phyloP scores from a whole-genome alignment of 2,329 filamentous ascomycete genomes.

The Seiridium unicorne region DNA sequence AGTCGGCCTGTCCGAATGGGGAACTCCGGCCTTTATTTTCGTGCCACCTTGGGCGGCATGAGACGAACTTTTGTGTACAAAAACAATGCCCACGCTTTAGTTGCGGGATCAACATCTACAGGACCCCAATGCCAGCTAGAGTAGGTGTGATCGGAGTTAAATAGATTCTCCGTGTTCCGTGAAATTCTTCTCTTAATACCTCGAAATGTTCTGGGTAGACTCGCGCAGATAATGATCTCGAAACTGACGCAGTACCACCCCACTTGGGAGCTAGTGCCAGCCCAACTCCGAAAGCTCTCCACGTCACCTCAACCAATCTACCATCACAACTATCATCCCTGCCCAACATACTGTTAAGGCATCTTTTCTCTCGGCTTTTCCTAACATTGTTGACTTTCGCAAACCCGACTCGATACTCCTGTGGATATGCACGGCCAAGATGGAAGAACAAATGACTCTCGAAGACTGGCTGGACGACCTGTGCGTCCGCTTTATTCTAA shows the following conservation, averaged over 20 bases:
- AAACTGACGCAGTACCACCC: background rate
- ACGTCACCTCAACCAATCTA: background rate
- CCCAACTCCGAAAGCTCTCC: background rate
- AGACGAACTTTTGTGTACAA: too few relatives aligned
- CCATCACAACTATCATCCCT: background rate
- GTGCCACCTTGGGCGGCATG: too few relatives aligned
- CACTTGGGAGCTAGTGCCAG: background rate
- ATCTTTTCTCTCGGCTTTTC: background rate
- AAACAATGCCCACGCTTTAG: too few relatives aligned
- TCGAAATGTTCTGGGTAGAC: too few relatives aligned
- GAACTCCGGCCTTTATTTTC: too few relatives aligned
- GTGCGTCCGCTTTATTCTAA: slow-evolving; percentile 97
- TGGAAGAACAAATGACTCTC: slow-evolving; percentile 12
- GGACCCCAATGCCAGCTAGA: too few relatives aligned
- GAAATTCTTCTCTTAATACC: too few relatives aligned
- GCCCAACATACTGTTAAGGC: background rate
- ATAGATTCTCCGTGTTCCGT: too few relatives aligned
- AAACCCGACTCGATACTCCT: background rate
- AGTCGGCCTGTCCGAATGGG: too few relatives aligned
- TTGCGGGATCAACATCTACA: too few relatives aligned
- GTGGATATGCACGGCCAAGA: slow-evolving; percentile 10
- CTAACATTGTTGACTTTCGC: background rate
- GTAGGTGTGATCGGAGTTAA: too few relatives aligned
- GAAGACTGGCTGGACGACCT: slow-evolving; percentile 80
- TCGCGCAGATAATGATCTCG: too few relatives aligned